Percentiles rank a stretch among this genome's conserved stretches.
phyloP scores from a whole-genome alignment of 495 filamentous ascomycete genomes.

The Copromyces sp. region DNA sequence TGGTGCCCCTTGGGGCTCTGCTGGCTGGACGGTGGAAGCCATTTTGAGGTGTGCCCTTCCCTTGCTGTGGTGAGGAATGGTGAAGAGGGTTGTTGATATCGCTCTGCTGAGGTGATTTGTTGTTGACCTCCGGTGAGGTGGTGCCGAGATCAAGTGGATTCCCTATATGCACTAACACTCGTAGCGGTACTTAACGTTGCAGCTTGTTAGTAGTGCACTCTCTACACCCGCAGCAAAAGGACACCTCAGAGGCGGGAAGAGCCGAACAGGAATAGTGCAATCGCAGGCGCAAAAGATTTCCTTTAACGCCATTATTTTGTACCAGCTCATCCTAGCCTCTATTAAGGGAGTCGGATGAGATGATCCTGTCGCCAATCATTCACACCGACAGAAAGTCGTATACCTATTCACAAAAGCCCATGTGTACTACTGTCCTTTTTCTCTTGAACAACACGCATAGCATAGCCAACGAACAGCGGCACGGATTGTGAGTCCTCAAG shows the following conservation, averaged over 20 bases:
- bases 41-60: not conserved
- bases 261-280: not conserved
- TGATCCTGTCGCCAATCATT: not conserved
- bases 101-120: not conserved
- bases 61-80: not conserved
- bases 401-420: not conserved
- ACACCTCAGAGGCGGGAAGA: not conserved
- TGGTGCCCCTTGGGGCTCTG: slow-evolving; percentile 5
- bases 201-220: not conserved
- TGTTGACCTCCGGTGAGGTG: not conserved
- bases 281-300: not conserved
- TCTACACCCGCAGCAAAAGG: not conserved
- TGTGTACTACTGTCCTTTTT: not conserved
- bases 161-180: not conserved
- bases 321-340: not conserved
- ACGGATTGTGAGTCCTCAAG: not conserved
- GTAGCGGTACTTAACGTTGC: not conserved
- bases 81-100: not conserved
- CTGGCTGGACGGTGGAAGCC: not conserved
- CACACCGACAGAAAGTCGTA: not conserved
- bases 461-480: not conserved
- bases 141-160: not conserved
- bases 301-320: not conserved
- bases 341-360: not conserved
- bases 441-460: not conserved